phyloP scores from a whole-genome alignment of 228 moss, liverwort and hornwort species.

The Sphagnum magellanicum region DNA sequence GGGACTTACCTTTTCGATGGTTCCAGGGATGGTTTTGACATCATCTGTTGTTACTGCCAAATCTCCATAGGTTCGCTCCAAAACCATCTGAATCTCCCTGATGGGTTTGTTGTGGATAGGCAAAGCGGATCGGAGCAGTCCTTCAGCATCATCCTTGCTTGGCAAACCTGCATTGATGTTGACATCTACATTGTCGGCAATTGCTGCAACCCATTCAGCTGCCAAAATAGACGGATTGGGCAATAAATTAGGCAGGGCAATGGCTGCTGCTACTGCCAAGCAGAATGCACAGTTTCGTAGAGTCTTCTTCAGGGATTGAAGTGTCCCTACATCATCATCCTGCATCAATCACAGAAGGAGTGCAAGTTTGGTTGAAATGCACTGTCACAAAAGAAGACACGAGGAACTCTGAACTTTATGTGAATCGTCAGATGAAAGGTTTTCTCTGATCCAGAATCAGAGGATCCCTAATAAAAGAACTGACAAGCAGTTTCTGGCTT shows the following conservation, averaged over 20 bases:
- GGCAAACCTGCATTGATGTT: not conserved
- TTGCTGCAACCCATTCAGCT: conserved; percentile 14
- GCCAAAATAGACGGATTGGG: conserved; percentile 14
- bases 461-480: too few relatives aligned
- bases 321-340: not conserved
- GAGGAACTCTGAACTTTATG: too few relatives aligned
- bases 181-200: conserved; percentile 12
- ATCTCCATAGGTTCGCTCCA: conserved; percentile 56
- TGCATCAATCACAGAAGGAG: not conserved
- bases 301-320: not conserved
- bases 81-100: conserved; percentile 57
- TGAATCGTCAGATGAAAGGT: too few relatives aligned
- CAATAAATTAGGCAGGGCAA: conserved; percentile 19
- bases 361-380: not conserved
- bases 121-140: conserved; percentile 63
- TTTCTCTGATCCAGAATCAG: too few relatives aligned
- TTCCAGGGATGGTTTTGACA: conserved; percentile 18
- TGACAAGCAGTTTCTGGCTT: too few relatives aligned
- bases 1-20: conserved; percentile 39
- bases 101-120: conserved; percentile 57
- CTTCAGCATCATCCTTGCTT: conserved; percentile 52
- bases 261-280: not conserved
- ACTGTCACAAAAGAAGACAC: too few relatives aligned
- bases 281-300: not conserved
- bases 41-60: conserved; percentile 41